Evolutionary conservation across 176 grass and related monocot genomes (phyloP), one percentile per base, ranked within the genome.

Genomic region (Triticum urartu): DNA sequence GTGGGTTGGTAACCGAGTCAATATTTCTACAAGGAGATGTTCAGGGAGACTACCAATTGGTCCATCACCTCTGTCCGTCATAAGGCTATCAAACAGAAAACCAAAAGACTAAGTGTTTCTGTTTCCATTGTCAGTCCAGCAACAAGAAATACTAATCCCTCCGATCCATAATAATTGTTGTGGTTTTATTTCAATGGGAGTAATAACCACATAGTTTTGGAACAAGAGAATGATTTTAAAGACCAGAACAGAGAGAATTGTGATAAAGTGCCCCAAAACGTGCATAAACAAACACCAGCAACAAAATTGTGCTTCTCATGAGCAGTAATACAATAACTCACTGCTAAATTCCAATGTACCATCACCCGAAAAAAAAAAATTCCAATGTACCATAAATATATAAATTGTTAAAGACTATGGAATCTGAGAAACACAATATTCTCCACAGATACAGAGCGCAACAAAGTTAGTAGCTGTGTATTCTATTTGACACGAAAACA

Each of bases 1-100:
- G 9, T 43, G 40, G 65, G 91, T 66, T 14, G 97, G 97, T 85
- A 94, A 40, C 17, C 61, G 86, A 69, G 90, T 83, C 33, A 99
- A 91, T 89, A 99, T 90, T 67, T 96, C 97, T 79, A 96, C 45
- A 48, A 94, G 85, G 58, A 96, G 89, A 89, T 99, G 94, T 87
- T 99, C 97, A n/a, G 94, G 94, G 70, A 99, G 92, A 42, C 58
- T 90, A 69, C 85, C 87, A 75, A 99, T 92, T 30, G 76, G 66
- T 54, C 88, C 85, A 68, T 83, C 91, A 80, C 78, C 15, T 66
- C 83, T 84, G 64, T 90, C 84, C 78, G 87, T 85, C 97, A 98
- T 94, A 79, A 88, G 71, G 54, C 86, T 93, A 67, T 21, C 15
- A 85, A 78, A 88, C 8, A 88, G 78, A 89, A 7, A 83, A 67